A percentile compares a stretch with the other conserved stretches of the same genome.
phyloP scores from a whole-genome alignment of 2,329 filamentous ascomycete genomes.

The Aureobasidium subglaciale region DNA sequence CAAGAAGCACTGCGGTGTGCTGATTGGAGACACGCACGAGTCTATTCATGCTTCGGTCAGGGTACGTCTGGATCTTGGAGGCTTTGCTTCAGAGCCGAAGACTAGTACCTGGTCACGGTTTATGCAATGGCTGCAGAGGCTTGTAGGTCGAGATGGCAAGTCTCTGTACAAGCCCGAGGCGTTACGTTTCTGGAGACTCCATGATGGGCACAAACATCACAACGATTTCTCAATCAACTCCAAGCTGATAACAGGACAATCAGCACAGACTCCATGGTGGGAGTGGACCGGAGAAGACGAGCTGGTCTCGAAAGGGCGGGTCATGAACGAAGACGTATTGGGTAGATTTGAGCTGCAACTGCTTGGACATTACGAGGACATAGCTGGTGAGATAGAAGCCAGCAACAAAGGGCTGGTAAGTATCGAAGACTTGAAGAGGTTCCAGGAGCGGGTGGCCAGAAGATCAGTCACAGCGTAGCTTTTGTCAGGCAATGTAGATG shows the following conservation, averaged over 20 bases:
- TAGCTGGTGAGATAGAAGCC: slow-evolving; percentile 14
- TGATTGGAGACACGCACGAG: slow-evolving; percentile 28
- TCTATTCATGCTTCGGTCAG: slow-evolving; percentile 30
- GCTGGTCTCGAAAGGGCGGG: background rate
- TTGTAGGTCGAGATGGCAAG: slow-evolving; percentile 14
- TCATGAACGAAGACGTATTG: slow-evolving; percentile 15
- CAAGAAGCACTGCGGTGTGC: slow-evolving; percentile 1
- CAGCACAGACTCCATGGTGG: slow-evolving; percentile 12
- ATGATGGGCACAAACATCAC: slow-evolving; percentile 24
- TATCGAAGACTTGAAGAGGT: slow-evolving; percentile 6
- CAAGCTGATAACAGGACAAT: background rate
- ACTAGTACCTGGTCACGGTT: slow-evolving; percentile 20
- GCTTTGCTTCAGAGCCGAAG: slow-evolving; percentile 21
- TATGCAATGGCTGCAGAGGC: slow-evolving; percentile 14
- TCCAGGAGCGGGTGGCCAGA: slow-evolving; percentile 5
- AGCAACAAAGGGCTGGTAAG: slow-evolving; percentile 16
- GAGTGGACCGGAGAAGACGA: slow-evolving; percentile 14
- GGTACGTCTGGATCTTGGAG: slow-evolving; percentile 28
- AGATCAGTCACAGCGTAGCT: slow-evolving; percentile 11
- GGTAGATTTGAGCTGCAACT: slow-evolving; percentile 17
- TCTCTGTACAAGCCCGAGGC: slow-evolving; percentile 17
- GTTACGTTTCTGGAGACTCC: slow-evolving; percentile 26
- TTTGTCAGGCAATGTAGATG: background rate
- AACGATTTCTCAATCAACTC: slow-evolving; percentile 16
- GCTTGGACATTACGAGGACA: slow-evolving; percentile 13